Base-by-base conservation (phyloP, 306 rosid species). In the Rosa multiflora region DNA sequence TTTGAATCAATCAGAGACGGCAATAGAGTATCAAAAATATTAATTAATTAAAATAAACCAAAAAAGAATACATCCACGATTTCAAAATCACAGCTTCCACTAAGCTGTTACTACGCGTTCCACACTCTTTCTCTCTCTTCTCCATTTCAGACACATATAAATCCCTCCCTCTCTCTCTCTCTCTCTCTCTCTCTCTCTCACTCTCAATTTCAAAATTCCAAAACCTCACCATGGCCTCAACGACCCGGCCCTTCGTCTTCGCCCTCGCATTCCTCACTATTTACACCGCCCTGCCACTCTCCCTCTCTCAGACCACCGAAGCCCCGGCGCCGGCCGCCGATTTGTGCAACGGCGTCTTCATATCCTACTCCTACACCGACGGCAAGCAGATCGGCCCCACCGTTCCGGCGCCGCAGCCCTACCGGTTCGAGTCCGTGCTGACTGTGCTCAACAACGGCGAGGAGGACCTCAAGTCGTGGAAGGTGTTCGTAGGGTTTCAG, bases 401-500 rank as follows among this genome's bases (percentile, higher is more conserved):
- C 80, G 82, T 77, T 42, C 74, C 81, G 0, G 4, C 79, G 0
- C 3, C 15, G 17, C 99, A 96, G 74, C 88, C 96, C 0, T 89
- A 91, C 85, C 86, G 96, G 32, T 96, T 96, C 83, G 91, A 96
- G 76, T 96, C 99, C 0, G 79, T 85, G 12, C 76, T 96, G 12
- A 90, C 88, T 0, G 87, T 96, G 17, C 93, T 91, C 73, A 96
- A 93, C 92, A 91, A 90, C 84, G 99, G 96, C 11, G 87, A 67
- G 35, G 87, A 88, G 12, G 94, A 90, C 49, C 94, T 96, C 71
- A 89, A 91, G 84, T 88, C 98, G 0, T 96, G 97, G 98, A 85
- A 77, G 74, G 99, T 88, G 68, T 91, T 85, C 79, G 97, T 96
- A 2, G 94, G 92, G 26, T 96, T 96, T 83, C 88, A 82, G 67